Percentiles rank a stretch among this genome's conserved stretches.
These are phyloP conservation scores for Entophlyctis luteolus DNA, from an alignment of 192 early-diverging fungal genomes.

Conservation along the genomic window DNA sequence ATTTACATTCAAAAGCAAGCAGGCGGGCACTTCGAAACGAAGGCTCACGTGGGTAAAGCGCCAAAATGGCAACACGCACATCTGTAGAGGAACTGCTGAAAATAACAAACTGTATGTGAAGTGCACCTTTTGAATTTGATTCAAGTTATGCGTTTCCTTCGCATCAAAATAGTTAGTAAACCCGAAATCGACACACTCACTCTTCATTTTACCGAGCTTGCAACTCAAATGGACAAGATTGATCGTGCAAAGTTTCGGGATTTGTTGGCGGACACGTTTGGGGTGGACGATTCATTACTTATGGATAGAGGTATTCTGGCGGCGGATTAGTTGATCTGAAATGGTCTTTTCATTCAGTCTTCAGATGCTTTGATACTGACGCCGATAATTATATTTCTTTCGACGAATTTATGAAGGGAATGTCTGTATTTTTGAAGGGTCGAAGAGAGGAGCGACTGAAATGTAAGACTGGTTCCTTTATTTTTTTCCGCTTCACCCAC, in stretches of 20 bases:
- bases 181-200: slow-evolving; percentile 45
- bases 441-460: slow-evolving; percentile 47
- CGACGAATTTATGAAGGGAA: slow-evolving; percentile 57
- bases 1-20: too few relatives aligned
- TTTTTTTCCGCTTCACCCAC: too few relatives aligned
- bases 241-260: slow-evolving; percentile 55
- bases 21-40: too few relatives aligned
- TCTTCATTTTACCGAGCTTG: slow-evolving; percentile 40
- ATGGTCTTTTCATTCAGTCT: slow-evolving; percentile 34
- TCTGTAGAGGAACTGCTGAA: slow-evolving; percentile 31
- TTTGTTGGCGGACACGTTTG: slow-evolving; percentile 56
- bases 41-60: too few relatives aligned
- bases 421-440: slow-evolving; percentile 56
- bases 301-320: slow-evolving; percentile 56
- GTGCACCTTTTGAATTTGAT: background rate
- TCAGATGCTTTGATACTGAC: slow-evolving; percentile 58
- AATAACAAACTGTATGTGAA: slow-evolving; percentile 28
- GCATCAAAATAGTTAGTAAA: slow-evolving; percentile 47
- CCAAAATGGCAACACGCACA: slow-evolving; percentile 22
- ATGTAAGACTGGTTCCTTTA: too few relatives aligned
- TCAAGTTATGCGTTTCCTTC: too few relatives aligned
- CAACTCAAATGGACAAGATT: slow-evolving; percentile 47
- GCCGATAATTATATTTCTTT: slow-evolving; percentile 58
- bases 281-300: slow-evolving; percentile 55
- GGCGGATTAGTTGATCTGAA: background rate